A percentile compares a stretch with the other conserved stretches of the same genome.
phyloP scores from a whole-genome alignment of 2,329 filamentous ascomycete species.

The Pestalotiopsis sp. region DNA sequence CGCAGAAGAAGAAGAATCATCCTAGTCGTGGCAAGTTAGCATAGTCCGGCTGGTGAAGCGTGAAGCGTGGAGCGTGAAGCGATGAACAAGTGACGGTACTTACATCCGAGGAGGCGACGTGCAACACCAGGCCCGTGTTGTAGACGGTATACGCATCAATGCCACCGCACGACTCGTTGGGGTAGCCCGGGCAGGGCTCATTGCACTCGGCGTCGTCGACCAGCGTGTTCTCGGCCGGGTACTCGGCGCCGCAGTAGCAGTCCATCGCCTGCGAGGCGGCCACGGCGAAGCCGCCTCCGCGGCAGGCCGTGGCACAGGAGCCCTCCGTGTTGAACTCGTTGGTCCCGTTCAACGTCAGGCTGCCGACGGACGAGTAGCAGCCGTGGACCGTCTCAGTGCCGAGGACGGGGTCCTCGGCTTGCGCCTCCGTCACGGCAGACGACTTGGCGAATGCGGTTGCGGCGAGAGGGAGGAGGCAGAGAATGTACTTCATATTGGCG shows the following conservation, averaged over 20 bases:
- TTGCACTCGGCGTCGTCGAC: slow-evolving; percentile 52
- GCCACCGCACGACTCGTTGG: slow-evolving; percentile 51
- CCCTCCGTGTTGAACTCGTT: background rate
- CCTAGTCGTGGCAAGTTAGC: background rate
- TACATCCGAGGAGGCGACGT: slow-evolving; percentile 1
- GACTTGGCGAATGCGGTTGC: background rate
- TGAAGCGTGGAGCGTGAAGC: background rate
- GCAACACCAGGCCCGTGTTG: slow-evolving; percentile 17
- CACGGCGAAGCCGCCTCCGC: background rate
- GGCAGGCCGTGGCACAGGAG: background rate
- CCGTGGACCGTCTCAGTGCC: slow-evolving; percentile 12
- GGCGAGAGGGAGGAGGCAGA: slow-evolving; percentile 3
- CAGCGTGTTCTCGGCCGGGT: slow-evolving; percentile 50
- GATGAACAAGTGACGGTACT: background rate
- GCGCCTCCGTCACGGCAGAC: background rate
- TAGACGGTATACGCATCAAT: slow-evolving; percentile 28
- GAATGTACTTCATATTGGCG: slow-evolving; percentile 6
- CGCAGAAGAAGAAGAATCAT: background rate
- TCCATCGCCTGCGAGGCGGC: slow-evolving; percentile 21
- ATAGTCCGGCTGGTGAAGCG: background rate
- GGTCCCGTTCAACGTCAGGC: background rate
- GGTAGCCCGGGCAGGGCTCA: slow-evolving; percentile 54
- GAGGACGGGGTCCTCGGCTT: slow-evolving; percentile 7
- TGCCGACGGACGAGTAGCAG: slow-evolving; percentile 13
- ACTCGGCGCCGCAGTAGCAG: slow-evolving; percentile 60